A percentile compares a stretch with the other conserved stretches of the same genome.
phyloP scores from a whole-genome alignment of 2,329 filamentous ascomycete genomes.

The Aspergillus vadensis region DNA sequence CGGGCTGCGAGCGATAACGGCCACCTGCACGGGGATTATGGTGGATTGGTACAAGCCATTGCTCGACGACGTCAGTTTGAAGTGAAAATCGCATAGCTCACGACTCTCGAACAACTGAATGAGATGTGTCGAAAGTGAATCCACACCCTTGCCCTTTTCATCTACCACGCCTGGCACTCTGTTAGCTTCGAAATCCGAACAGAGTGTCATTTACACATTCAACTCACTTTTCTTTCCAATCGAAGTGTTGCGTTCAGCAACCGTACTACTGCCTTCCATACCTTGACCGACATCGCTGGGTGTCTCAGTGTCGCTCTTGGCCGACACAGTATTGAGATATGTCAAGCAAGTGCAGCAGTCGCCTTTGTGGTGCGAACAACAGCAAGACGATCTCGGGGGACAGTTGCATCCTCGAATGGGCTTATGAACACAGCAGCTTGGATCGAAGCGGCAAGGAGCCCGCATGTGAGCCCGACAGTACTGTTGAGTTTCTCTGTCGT shows the following conservation, averaged over 20 bases:
- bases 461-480: conserved; percentile 13
- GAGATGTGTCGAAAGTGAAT: conserved; percentile 17
- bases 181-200: background rate
- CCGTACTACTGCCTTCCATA: too few species aligned
- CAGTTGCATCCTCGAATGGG: conserved; percentile 15
- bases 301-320: background rate
- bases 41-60: conserved; percentile 21
- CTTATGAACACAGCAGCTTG: conserved; percentile 23
- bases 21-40: conserved; percentile 23
- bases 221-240: background rate
- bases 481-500: background rate
- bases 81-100: conserved; percentile 23
- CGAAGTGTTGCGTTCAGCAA: background rate
- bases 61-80: conserved; percentile 27
- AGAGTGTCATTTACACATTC: background rate
- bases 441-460: conserved; percentile 18
- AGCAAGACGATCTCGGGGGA: conserved; percentile 21
- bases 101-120: conserved; percentile 17
- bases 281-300: background rate
- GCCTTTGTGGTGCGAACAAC: conserved; percentile 24
- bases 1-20: conserved; percentile 29
- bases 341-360: conserved; percentile 15
- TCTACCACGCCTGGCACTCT: background rate
- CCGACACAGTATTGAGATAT: background rate
- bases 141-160: background rate